These are phyloP conservation scores for Aleurites moluccanus DNA, from an alignment of 441 rosid species.

Conservation along the genomic window DNA sequence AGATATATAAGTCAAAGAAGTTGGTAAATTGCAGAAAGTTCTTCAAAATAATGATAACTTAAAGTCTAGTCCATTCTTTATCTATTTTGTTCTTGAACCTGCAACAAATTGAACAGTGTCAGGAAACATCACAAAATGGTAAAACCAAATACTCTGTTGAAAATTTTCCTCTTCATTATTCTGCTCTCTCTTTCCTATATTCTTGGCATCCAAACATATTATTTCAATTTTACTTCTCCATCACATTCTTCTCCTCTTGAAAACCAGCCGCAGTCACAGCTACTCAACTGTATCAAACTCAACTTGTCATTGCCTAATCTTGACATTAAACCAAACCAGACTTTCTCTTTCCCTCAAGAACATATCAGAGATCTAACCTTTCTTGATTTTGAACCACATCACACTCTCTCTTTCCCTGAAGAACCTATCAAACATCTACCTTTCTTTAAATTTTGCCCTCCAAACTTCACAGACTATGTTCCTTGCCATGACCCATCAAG, in stretches of 20 bases:
- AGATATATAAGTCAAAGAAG: background rate
- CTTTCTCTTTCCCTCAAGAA: conserved; percentile 29
- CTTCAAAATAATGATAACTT: background rate
- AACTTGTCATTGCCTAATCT: conserved; percentile 27
- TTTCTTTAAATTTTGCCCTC: conserved; percentile 42
- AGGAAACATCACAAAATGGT: background rate
- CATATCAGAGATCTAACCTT: conserved; percentile 4
- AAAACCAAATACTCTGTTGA: conserved; percentile 15
- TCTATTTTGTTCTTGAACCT: background rate
- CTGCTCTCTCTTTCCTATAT: conserved; percentile 34
- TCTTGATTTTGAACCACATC: conserved; percentile 40
- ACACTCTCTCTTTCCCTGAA: conserved; percentile 33
- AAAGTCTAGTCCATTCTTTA: background rate
- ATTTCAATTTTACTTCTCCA: conserved; percentile 10
- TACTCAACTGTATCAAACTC: conserved; percentile 23
- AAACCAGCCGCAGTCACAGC: background rate
- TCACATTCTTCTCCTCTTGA: conserved; percentile 11
- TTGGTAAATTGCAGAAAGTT: background rate
- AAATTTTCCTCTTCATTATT: conserved; percentile 21
- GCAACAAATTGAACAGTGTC: background rate
- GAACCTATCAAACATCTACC: conserved; percentile 12
- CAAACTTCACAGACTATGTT: conserved; percentile 53
- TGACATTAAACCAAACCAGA: conserved; percentile 43
- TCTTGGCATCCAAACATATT: conserved; percentile 34
- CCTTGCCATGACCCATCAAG: conserved; percentile 61